Evolutionary conservation across 495 filamentous ascomycete genomes (phyloP).

Genomic region (Lophium mytilinum): DNA sequence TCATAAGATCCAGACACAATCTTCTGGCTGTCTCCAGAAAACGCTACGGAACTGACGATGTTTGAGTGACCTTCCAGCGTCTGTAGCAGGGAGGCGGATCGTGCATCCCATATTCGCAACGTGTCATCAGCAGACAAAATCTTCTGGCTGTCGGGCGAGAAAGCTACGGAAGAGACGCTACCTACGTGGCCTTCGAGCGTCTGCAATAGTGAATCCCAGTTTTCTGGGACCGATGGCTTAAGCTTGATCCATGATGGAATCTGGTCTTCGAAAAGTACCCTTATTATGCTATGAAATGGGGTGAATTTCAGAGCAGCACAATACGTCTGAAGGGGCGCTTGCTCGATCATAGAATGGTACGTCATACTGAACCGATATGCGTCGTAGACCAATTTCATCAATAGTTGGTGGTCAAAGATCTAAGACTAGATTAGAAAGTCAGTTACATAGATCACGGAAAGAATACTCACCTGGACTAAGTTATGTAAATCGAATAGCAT

Average conservation of each 20-base stretch:
- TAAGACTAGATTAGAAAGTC: not conserved
- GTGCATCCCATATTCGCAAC: not conserved
- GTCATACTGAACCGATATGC: conserved; percentile 32
- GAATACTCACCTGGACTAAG: not conserved
- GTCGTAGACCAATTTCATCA: conserved; percentile 29
- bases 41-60: not conserved
- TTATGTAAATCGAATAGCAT: not conserved
- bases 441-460: not conserved
- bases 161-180: not conserved
- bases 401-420: not conserved
- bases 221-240: not conserved
- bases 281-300: conserved; percentile 18
- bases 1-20: not conserved
- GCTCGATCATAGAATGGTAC: conserved; percentile 18
- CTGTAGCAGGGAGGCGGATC: not conserved
- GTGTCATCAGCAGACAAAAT: not conserved
- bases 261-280: not conserved
- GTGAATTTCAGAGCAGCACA: conserved; percentile 32
- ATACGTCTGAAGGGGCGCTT: conserved; percentile 28
- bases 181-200: conserved; percentile 6
- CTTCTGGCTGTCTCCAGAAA: not conserved
- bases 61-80: not conserved
- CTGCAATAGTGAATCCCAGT: not conserved
- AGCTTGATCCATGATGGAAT: not conserved
- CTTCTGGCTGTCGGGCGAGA: not conserved